phyloP scores from a whole-genome alignment of 208 protist species.

The Angomonas deanei region DNA sequence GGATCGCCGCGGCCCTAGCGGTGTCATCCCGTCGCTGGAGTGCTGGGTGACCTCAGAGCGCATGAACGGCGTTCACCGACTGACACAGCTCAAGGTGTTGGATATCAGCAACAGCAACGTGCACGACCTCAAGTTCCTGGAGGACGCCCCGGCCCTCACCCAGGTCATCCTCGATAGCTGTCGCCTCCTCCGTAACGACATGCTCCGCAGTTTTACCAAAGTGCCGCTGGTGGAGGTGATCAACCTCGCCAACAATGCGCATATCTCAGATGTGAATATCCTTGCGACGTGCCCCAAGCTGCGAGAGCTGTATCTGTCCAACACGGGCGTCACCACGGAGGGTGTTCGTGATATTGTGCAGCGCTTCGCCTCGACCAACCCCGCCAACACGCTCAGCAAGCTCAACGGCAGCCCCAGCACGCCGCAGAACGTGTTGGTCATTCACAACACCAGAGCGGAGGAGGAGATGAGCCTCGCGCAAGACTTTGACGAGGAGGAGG shows the following conservation, averaged over 20 bases:
- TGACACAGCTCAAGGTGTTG: slow-evolving; percentile 29
- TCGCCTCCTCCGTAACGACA: slow-evolving; percentile 24
- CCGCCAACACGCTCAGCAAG: slow-evolving; percentile 28
- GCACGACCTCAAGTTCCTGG: slow-evolving; percentile 38
- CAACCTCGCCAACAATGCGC: slow-evolving; percentile 35
- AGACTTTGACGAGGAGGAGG: background rate
- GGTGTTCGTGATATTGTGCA: slow-evolving; percentile 26
- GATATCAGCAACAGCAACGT: slow-evolving; percentile 47
- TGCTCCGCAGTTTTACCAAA: slow-evolving; percentile 12
- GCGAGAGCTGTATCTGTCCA: slow-evolving; percentile 26
- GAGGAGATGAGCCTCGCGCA: background rate
- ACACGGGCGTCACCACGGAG: slow-evolving; percentile 35
- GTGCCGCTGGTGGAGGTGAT: slow-evolving; percentile 33
- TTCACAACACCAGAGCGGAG: background rate
- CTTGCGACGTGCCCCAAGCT: slow-evolving; percentile 29
- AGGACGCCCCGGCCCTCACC: slow-evolving; percentile 19
- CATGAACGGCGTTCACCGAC: slow-evolving; percentile 20
- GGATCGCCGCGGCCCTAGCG: slow-evolving; percentile 43
- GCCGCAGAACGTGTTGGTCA: background rate
- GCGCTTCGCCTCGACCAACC: slow-evolving; percentile 31
- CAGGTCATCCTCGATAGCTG: slow-evolving; percentile 32
- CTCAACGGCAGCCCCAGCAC: slow-evolving; percentile 1
- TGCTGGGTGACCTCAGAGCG: slow-evolving; percentile 47
- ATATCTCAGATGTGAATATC: slow-evolving; percentile 41
- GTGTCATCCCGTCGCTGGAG: slow-evolving; percentile 30